Conservation (phyloP, 2,329 filamentous ascomycete genomes). For the Colletotrichum neosansevieriae region DNA sequence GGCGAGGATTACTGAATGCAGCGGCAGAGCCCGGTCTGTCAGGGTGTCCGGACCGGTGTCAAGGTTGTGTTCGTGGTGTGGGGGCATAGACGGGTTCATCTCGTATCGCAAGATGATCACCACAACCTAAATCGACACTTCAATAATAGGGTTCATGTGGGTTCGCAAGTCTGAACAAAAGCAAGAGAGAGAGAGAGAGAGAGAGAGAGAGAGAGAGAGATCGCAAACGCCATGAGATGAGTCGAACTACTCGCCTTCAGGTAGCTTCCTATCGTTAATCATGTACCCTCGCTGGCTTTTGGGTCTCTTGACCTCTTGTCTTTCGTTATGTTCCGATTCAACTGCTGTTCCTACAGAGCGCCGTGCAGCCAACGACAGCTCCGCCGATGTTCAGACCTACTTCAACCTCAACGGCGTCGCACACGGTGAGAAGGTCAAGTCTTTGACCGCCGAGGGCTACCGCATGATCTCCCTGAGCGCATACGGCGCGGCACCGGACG, state of each 20-base stretch:
- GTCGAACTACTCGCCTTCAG: constrained; percentile 4
- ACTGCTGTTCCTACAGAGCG: constrained; percentile 13
- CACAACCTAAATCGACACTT: constrained; percentile 10
- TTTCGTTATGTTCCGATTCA: constrained; percentile 15
- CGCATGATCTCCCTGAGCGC: constrained; percentile 40
- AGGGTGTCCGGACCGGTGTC: constrained; percentile 2
- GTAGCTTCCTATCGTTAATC: constrained; percentile 17
- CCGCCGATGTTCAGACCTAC: constrained; percentile 11
- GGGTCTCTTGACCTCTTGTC: constrained; percentile 28
- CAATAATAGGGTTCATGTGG: constrained; percentile 27
- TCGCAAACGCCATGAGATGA: background rate
- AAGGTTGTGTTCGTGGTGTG: constrained; percentile 13
- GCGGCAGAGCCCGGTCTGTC: background rate
- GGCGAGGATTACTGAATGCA: background rate
- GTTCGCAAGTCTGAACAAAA: background rate
- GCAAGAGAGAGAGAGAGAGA: too few relatives aligned
- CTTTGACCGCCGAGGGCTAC: constrained; percentile 32
- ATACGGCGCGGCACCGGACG: constrained; percentile 25
- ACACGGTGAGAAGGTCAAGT: constrained; percentile 18
- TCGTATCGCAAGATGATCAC: constrained; percentile 21
- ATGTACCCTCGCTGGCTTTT: constrained; percentile 21
- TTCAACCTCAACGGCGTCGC: constrained; percentile 27
- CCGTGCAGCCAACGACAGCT: constrained; percentile 9
- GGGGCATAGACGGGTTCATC: constrained; percentile 32
- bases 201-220: background rate